Evolutionary conservation across 257 asterid genomes (phyloP), one percentile per base, ranked within the genome.

Genomic region (Capsicum rhomboideum): DNA sequence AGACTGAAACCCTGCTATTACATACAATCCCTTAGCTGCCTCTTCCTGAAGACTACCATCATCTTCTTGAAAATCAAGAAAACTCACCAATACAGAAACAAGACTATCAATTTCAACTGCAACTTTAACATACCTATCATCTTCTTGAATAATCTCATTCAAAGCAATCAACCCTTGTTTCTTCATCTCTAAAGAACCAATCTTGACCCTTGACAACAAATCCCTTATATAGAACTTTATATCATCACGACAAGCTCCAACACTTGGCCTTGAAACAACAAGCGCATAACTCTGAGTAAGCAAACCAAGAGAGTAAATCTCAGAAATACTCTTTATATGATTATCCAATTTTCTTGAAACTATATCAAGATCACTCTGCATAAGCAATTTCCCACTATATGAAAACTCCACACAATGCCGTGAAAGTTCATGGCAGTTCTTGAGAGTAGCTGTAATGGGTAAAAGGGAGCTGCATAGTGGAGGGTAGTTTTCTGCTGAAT

Each of bases 311-410:
- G 93, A 86, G 72, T 95, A 93, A 26, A 93, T 93, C 28, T 93
- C 97, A 17, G 92, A 87, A 1, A 93, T 63, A 63, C 85, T 86
- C 88, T 68, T 89, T 1, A 84, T 82, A 83, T 95, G 94, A 37
- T 49, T 52, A 63, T 92, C 93, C 84, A 97, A 82, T 63, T 87
- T 93, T 53, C 91, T 86, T 13, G 92, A 88, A 1, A 91, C 50
- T 67, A 92, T 84, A 83, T 95, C 98, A 49, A 95, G 96, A 90
- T 95, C 96, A 84, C 99, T 97, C 83, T 93, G 95, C 98, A 93
- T 97, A 81, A 88, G 97, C 28, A 97, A 91, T 90, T 97, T 97
- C 79, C 99, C 98, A 69, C 92, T 80, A 59, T 88, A 95, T 18
- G 98, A 90, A 29, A 83, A 77, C 10, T 90, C 91, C 80, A 90